Base-by-base conservation (phyloP, 2,329 filamentous ascomycete genomes). In the Penicillium italicum region DNA sequence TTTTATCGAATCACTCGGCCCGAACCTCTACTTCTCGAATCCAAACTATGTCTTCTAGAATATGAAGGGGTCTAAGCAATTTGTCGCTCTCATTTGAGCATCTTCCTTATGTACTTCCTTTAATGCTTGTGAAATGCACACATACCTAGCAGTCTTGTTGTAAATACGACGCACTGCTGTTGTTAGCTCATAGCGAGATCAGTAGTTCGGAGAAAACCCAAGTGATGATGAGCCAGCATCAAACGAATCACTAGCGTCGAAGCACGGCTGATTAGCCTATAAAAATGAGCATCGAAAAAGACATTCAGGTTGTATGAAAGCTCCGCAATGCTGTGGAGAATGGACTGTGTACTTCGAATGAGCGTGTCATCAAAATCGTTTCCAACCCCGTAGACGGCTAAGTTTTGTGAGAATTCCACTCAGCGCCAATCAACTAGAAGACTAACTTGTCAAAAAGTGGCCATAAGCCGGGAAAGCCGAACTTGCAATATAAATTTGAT, bases 181-280 rank as follows among this genome's bases (percentile, higher is more conserved):
- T 20, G 34, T 53, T 45, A 59, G 54, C 20, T 44, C 20, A n/a
- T 11, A 1, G 5, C 14, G 20, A 22, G 11, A 30, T 9, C 7
- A 38, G 7, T 37, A 3, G 4, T 7, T 26, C 12, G 4, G 5
- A 33, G 14, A 6, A 30, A 4, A 45, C 65, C 53, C 18, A 68
- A 65, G 55, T 68, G 66, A 31, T 68, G 66, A 50, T 68, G 65
- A 5, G 65, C 63, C 6, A 68, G 50, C 56, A 68, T 66, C 5
- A 68, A 49, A 28, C 63, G 54, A 11, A 66, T 63, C 6, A 64
- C 65, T 61, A 65, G 66, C 20, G 64, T 65, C 7, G 66, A 68
- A 11, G 65, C 64, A 18, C 62, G 53, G 36, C 63, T 64, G 11
- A 67, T 58, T 24, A 63, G 37, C 12, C 64, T 64, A 16, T 67